Conservation (phyloP, 352 stramenopile species). For the Phytophthora foliorum region DNA sequence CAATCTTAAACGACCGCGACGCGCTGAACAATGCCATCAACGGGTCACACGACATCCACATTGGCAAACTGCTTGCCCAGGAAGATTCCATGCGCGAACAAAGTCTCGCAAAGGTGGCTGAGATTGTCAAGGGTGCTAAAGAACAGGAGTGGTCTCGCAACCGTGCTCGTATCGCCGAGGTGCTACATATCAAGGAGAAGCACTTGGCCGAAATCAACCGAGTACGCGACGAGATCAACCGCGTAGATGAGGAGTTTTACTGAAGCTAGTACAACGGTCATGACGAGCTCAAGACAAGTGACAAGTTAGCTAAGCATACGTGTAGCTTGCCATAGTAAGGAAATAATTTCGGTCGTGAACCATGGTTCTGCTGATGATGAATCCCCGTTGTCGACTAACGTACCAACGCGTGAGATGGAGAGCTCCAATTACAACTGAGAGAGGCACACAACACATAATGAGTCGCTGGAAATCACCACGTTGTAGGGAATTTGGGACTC, state of each 20-base stretch:
- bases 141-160: constrained; percentile 83
- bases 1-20: constrained; percentile 84
- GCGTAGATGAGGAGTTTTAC: constrained; percentile 86
- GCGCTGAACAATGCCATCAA: constrained; percentile 91
- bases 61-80: constrained; percentile 88
- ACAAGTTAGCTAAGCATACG: neutral
- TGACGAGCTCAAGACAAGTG: neutral
- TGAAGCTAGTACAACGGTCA: constrained; percentile 15
- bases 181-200: constrained; percentile 82
- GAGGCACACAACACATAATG: constrained; percentile 3
- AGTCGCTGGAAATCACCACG: constrained; percentile 22
- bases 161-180: constrained; percentile 73
- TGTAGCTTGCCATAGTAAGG: too few relatives aligned
- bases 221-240: constrained; percentile 80
- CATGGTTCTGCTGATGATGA: too few relatives aligned
- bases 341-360: too few relatives aligned
- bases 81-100: constrained; percentile 90
- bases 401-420: neutral
- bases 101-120: constrained; percentile 76
- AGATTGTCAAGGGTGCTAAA: constrained; percentile 68
- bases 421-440: neutral
- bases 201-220: constrained; percentile 67
- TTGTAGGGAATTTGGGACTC: constrained; percentile 21
- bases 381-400: too few relatives aligned
- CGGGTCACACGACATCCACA: constrained; percentile 93